Base-by-base conservation (phyloP, 768 basidiomycete species). In the Solioccasus polychromus region DNA sequence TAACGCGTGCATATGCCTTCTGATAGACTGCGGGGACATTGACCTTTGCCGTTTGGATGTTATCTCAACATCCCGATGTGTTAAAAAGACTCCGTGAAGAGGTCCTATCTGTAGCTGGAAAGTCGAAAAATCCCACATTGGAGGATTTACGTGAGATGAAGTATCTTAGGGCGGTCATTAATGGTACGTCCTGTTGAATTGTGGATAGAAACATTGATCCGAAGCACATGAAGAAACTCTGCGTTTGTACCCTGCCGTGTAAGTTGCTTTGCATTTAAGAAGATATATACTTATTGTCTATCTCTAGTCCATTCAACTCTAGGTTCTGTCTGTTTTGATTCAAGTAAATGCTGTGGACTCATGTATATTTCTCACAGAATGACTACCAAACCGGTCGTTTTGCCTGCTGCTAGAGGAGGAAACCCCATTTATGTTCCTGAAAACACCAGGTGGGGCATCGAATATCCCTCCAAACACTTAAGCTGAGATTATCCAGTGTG, bases 121-220 rank as follows among this genome's bases (percentile, higher is more conserved):
- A 45, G 12, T 52, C 57, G 5, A 57, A 47, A 35, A 31, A 42
- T n/a, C 68, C 68, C 19, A 68, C 66, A 2, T 53, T 54, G 22
- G 60, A 64, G 5, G 62, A 68, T 35, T 48, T 69, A n/a, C 58
- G 57, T 4, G 58, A 58, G 9, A 69, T 74, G 68, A 72, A 67
- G 30, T 74, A 71, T 48, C 26, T 73, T 41, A 60, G 57, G 28
- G 71, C 72, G 15, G 62, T 74, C 17, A 67, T 73, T 19, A 66
- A 64, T 18, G 63, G 62, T 64, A 45, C n/a, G 55, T 42, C 7
- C 6, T 36, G 7, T 12, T 32, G 12, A 39, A 35, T 25, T 11
- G 22, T 15, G 26, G 14, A 15, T 46, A 20, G 26, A 32, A 26
- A n/a, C 30, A 19, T 47, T 26, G 19, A 37, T 39, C 38, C 23